phyloP scores from a whole-genome alignment of 257 asterid genomes.

The Striga asiatica region DNA sequence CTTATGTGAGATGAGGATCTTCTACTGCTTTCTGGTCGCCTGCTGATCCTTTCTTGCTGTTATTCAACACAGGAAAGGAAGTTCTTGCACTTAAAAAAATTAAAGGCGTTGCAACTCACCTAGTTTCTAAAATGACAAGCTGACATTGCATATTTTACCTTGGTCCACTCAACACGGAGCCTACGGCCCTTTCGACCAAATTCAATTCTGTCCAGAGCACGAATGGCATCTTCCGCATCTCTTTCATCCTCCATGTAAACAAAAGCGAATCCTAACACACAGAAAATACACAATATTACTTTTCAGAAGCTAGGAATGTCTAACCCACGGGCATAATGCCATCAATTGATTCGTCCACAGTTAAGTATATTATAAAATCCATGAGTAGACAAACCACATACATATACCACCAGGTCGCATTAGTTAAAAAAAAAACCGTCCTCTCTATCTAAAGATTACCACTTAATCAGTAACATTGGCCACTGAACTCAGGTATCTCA shows the following conservation, averaged over 20 bases:
- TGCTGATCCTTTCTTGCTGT: slow-evolving; percentile 59
- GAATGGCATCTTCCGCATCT: slow-evolving; percentile 82
- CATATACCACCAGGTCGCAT: slow-evolving; percentile 25
- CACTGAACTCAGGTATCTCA: slow-evolving; percentile 52
- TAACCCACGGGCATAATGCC: slow-evolving; percentile 8
- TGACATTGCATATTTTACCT: too few relatives aligned
- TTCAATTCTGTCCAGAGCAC: slow-evolving; percentile 59
- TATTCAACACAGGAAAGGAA: slow-evolving; percentile 7
- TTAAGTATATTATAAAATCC: slow-evolving; percentile 12
- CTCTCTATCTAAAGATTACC: slow-evolving; percentile 32
- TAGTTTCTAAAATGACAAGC: neutral
- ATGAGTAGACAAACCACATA: slow-evolving; percentile 21
- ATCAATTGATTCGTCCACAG: slow-evolving; percentile 6
- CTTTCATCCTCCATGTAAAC: slow-evolving; percentile 84
- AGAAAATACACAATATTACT: neutral
- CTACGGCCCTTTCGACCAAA: slow-evolving; percentile 79
- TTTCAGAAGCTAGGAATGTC: neutral
- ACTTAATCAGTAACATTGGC: slow-evolving; percentile 46
- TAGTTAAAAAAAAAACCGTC: slow-evolving; percentile 29
- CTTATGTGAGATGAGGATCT: slow-evolving; percentile 37
- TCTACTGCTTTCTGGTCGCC: slow-evolving; percentile 42
- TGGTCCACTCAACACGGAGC: slow-evolving; percentile 89
- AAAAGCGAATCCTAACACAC: slow-evolving; percentile 33
- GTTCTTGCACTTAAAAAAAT: neutral
- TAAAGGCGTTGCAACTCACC: neutral